Percentiles rank a stretch among this genome's conserved stretches.
These are phyloP conservation scores for Pterocarpus santalinus DNA, from an alignment of 306 rosid species.

Conservation along the genomic window DNA sequence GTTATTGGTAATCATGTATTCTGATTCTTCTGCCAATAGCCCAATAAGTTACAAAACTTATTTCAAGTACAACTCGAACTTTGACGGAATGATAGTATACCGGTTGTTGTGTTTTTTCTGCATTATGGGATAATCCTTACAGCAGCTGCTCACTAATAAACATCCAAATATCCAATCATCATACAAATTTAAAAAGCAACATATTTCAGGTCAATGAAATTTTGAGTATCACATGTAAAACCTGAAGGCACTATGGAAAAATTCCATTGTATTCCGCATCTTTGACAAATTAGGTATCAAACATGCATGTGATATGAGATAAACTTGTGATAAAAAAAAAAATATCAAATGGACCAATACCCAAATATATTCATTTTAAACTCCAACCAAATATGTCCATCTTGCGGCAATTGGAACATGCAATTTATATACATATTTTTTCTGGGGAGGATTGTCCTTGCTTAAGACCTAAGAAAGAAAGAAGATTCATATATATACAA, in stretches of 20 bases:
- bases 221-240: slow-evolving; percentile 41
- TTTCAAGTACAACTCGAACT: too few relatives aligned
- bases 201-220: slow-evolving; percentile 13
- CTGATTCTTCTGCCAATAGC: too few relatives aligned
- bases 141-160: slow-evolving; percentile 71
- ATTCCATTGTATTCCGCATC: slow-evolving; percentile 77
- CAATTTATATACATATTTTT: slow-evolving; percentile 75
- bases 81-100: too few relatives aligned
- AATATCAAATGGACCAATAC: slow-evolving; percentile 72
- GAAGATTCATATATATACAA: slow-evolving; percentile 46
- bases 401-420: slow-evolving; percentile 86
- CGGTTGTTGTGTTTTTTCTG: too few relatives aligned
- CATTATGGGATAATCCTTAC: slow-evolving; percentile 93
- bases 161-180: slow-evolving; percentile 39
- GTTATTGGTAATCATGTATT: too few relatives aligned
- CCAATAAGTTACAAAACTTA: too few relatives aligned
- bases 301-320: slow-evolving; percentile 79
- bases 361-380: too few relatives aligned
- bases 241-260: slow-evolving; percentile 87
- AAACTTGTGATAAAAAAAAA: slow-evolving; percentile 78
- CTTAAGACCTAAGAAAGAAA: slow-evolving; percentile 75
- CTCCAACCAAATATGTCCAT: slow-evolving; percentile 83
- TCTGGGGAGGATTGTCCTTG: slow-evolving; percentile 87
- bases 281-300: slow-evolving; percentile 60
- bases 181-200: slow-evolving; percentile 33